phyloP scores from a whole-genome alignment of 2,329 filamentous ascomycete genomes.

The Drechslera avenae region DNA sequence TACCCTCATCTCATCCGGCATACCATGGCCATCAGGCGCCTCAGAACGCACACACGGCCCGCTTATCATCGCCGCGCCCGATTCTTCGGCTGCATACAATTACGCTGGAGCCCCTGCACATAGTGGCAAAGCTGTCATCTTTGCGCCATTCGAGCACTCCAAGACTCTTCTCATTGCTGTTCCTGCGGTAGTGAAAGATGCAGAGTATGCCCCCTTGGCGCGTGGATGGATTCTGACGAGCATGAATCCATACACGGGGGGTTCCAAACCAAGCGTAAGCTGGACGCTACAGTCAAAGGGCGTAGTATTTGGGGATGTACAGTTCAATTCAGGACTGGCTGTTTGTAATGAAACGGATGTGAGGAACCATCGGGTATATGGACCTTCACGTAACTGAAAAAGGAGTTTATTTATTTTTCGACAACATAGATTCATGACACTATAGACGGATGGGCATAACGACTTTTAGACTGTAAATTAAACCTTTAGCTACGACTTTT shows the following conservation, averaged over 20 bases:
- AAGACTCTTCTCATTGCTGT: constrained; percentile 41
- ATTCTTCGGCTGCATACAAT: constrained; percentile 2
- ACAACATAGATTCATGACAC: not conserved
- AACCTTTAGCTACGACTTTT: too few species aligned
- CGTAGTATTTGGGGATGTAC: constrained; percentile 47
- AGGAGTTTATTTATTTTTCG: not conserved
- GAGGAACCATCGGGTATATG: constrained; percentile 34
- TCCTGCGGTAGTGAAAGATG: constrained; percentile 30
- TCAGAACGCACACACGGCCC: constrained; percentile 41
- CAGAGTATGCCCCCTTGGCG: constrained; percentile 27
- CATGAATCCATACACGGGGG: constrained; percentile 32
- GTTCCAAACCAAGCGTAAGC: constrained; percentile 29
- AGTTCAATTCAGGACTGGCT: constrained; percentile 25
- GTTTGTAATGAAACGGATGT: constrained; percentile 14
- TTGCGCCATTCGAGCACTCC: constrained; percentile 41
- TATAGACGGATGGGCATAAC: too few species aligned
- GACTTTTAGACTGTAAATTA: too few species aligned
- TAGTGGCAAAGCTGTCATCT: constrained; percentile 35
- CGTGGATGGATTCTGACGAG: constrained; percentile 49
- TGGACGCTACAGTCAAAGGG: constrained; percentile 51
- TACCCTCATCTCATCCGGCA: constrained; percentile 34
- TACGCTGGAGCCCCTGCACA: not conserved
- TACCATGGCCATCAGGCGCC: constrained; percentile 41
- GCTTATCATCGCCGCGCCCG: constrained; percentile 30
- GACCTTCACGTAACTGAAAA: constrained; percentile 14